Evolutionary conservation across 2,329 filamentous ascomycete species (phyloP), one percentile per base, ranked within the genome.

Genomic region (Cercospora canescens): DNA sequence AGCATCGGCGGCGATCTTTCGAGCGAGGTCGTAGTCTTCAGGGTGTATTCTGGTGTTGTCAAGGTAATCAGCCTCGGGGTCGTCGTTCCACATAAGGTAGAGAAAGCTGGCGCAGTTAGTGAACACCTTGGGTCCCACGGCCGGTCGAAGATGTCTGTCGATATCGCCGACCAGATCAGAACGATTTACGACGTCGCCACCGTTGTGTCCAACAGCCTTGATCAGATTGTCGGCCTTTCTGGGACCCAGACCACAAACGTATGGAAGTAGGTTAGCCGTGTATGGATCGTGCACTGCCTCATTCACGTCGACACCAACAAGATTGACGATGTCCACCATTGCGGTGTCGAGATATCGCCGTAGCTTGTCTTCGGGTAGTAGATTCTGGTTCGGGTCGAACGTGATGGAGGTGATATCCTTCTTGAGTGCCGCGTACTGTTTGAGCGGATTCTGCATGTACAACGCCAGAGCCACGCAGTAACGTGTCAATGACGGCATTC

Each of bases 1-100:
- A 16, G 95, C 95, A 83, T 99, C 95, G 3, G 95, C 95, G 21
- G 95, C 95, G 90, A 99, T 98, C 81, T 99, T 99, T 72, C 94
- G 92, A 57, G 93, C 95, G 68, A 99, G 89, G 72, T 99, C 95
- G 79, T 99, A 99, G 77, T 99, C 95, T 82, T 99, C 95, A 1
- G 95, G 95, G 75, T 99, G 95, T 18, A 99, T 93, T 82, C 95
- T 91, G 55, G 95, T 99, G 76, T 95, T 96, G 80, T 99, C 95
- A 28, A 99, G 85, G 65, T 96, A 96, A 76, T 99, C 95, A 0
- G 94, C 92, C 37, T 74, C 72, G 92, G 58, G 48, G 4, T 48
- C 39, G 12, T 63, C 62, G 93, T 71, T 74, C 14, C 93, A 97
- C 62, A 91, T 89, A 67, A 99, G 92, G 76, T 89, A 96, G 37